These are phyloP conservation scores for Jackrogersella minutella DNA, from an alignment of 495 filamentous ascomycete species.

Conservation along the genomic window DNA sequence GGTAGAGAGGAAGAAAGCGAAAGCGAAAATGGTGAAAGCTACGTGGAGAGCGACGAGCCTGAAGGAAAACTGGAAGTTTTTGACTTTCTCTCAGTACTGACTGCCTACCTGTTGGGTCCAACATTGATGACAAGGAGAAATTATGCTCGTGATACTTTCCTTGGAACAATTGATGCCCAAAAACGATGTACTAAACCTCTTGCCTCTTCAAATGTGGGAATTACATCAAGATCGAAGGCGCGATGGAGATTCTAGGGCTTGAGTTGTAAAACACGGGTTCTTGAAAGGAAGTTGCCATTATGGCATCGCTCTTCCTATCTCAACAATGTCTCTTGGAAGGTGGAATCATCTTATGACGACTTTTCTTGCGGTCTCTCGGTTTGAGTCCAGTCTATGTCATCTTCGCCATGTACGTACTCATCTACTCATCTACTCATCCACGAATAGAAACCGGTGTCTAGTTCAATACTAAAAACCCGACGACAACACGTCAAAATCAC, in stretches of 20 bases:
- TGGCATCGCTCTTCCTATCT: background rate
- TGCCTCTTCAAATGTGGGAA: background rate
- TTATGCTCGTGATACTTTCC: no score
- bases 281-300: background rate
- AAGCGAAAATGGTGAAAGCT: no score
- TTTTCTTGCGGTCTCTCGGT: background rate
- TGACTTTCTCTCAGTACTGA: no score
- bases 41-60: no score
- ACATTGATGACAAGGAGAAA: no score
- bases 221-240: background rate
- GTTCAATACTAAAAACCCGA: background rate
- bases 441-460: background rate
- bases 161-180: no score
- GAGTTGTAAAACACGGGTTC: background rate
- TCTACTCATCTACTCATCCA: no score
- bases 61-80: no score
- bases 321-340: background rate
- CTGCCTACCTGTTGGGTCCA: no score
- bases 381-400: background rate
- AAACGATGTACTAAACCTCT: no score
- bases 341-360: background rate
- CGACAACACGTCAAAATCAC: background rate
- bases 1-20: no score
- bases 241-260: background rate
- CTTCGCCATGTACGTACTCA: background rate